phyloP scores from a whole-genome alignment of 2,329 filamentous ascomycete genomes.

The Magnaporthiopsis poae region DNA sequence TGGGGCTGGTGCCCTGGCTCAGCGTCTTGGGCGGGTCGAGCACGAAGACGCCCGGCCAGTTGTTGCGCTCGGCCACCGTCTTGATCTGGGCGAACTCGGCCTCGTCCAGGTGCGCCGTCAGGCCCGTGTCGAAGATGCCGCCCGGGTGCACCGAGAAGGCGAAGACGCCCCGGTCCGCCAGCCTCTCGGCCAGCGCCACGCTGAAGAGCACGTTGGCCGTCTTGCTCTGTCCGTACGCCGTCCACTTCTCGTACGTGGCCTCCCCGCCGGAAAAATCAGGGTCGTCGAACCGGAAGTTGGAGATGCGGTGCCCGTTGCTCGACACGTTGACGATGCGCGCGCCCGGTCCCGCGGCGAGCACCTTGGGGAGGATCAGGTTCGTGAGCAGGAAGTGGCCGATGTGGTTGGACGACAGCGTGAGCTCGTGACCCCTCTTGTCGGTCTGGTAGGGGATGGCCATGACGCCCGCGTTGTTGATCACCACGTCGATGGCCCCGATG shows the following conservation, averaged over 20 bases:
- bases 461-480: conserved; percentile 33
- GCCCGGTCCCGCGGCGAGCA: conserved; percentile 24
- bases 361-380: conserved; percentile 35
- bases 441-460: conserved; percentile 23
- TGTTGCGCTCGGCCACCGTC: conserved; percentile 18
- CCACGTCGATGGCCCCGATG: conserved; percentile 23
- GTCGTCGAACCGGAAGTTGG: conserved; percentile 35
- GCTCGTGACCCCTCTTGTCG: conserved; percentile 30
- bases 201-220: conserved; percentile 40
- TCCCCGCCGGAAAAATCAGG: conserved; percentile 31
- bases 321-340: conserved; percentile 32
- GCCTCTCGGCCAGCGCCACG: conserved; percentile 26
- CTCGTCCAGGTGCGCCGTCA: conserved; percentile 8
- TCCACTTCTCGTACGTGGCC: conserved; percentile 22
- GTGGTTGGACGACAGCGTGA: conserved; percentile 39
- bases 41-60: conserved; percentile 4
- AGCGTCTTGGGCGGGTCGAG: conserved; percentile 13
- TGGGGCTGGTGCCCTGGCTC: conserved; percentile 24
- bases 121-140: conserved; percentile 14
- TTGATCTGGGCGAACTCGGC: conserved; percentile 14
- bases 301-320: conserved; percentile 30
- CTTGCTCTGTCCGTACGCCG: conserved; percentile 42
- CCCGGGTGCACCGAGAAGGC: conserved; percentile 35
- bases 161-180: conserved; percentile 22
- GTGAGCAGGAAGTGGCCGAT: conserved; percentile 40